Base-by-base conservation (phyloP, 2,329 filamentous ascomycete species). In the Phialophora expanda region DNA sequence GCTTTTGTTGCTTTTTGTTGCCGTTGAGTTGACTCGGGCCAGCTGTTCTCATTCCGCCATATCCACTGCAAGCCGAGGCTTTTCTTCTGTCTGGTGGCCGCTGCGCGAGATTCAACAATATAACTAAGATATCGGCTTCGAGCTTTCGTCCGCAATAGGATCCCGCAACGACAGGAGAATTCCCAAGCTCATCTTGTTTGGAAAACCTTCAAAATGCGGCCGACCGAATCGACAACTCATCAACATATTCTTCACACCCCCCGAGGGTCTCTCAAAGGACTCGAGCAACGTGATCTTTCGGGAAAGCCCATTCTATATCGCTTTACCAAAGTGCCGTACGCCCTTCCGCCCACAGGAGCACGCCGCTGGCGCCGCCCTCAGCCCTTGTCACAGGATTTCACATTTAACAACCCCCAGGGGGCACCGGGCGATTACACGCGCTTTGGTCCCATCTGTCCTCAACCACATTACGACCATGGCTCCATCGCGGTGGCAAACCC, bases 371-470 rank as follows among this genome's bases (percentile, higher is more conserved):
- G 77, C 56, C 78, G 76, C 38, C 78, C 80, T 4, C 71, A 72
- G 38, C 73, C 76, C 0, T 68, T 79, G 2, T 76, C 77, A 0
- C 7, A 60, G 2, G 55, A 68, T 4, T 75, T 75, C 55, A 70
- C 68, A 2, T 79, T 77, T 60, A 72, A 72, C 56, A 69, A 69
- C n/a, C 57, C 59, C 0, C 55, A 69, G 12, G 73, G 70, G 0
- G 55, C 65, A 4, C 74, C 77, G 2, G 80, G 75, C 28, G 77
- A 82, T 65, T 78, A 76, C 14, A 79, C 77, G 0, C 63, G 67
- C 4, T 81, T 78, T 66, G 73, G 74, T 1, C 69, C 76, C 0
- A 73, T 81, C 1, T 82, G 80, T 61, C 78, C 79, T 2, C 80
- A 82, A 59, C 74, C 77, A 30, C 71, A 70, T 14, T 80, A 75